Percentiles rank a stretch among this genome's conserved stretches.
Evolutionary conservation across 495 filamentous ascomycete genomes (phyloP).

Genomic region (Xylaria bambusicola): DNA sequence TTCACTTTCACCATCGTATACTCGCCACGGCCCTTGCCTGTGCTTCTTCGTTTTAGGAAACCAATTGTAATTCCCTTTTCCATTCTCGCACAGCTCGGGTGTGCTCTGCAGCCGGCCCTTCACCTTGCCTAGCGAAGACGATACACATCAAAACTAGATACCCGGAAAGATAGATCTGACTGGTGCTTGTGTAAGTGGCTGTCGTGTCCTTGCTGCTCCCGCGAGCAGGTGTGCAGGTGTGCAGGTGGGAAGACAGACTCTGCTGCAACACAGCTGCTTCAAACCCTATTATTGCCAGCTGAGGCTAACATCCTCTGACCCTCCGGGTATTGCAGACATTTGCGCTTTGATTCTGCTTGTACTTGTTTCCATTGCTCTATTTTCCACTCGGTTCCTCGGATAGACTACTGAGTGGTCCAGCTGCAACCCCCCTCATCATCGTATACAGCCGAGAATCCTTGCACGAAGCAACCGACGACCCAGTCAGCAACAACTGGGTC

Average conservation of each 20-base stretch:
- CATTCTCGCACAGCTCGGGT: conserved; percentile 3
- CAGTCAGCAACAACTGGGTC: conserved; percentile 12
- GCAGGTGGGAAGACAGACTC: neutral
- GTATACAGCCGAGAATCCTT: neutral
- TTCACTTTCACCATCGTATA: neutral
- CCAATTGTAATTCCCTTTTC: conserved; percentile 9
- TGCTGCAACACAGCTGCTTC: neutral
- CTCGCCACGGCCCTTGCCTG: conserved; percentile 12
- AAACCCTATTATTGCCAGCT: neutral
- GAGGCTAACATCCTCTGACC: neutral
- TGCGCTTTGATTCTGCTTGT: conserved; percentile 6
- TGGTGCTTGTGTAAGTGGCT: conserved; percentile 20
- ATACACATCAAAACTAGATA: conserved; percentile 17
- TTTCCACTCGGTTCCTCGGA: conserved; percentile 7
- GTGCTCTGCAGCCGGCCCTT: neutral
- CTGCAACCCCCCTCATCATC: neutral
- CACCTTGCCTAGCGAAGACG: neutral
- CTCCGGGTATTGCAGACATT: conserved; percentile 8
- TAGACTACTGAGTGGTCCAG: conserved; percentile 5
- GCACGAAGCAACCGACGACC: neutral
- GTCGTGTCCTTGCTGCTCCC: neutral
- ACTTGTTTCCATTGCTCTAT: conserved; percentile 13
- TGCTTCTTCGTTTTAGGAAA: conserved; percentile 10
- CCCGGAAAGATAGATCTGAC: conserved; percentile 18
- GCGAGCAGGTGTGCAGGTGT: neutral